Evolutionary conservation across 2,329 filamentous ascomycete species (phyloP), one percentile per base, ranked within the genome.

Genomic region (Emydomyces testavorans): DNA sequence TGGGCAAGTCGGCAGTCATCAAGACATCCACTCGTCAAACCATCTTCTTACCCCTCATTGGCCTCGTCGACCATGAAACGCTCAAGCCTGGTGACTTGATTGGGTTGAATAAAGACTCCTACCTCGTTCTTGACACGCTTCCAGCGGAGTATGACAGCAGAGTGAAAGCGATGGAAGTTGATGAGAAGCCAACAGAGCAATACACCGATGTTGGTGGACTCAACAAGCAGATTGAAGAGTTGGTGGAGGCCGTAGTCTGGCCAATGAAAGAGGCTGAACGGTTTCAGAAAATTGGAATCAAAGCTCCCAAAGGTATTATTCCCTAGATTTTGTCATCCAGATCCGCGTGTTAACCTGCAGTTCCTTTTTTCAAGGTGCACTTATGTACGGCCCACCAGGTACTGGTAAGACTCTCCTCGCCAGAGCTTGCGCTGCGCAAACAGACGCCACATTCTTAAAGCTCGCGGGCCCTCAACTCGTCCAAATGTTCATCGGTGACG

Each of bases 221-320:
- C 60, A 89, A 95, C 70, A 98, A 98, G 73, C 92, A 98, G 74
- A 98, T 98, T 62, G 90, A 95, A 67, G 93, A 98, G 71, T 77
- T 98, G 47, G 89, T 98, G 6, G 92, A 98, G 72, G 92, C 92
- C 48, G 92, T 98, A 42, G 92, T 98, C 24, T 96, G 90, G 90
- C 92, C 92, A 1, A 98, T 98, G 92, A 96, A 96, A 77, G 90
- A 98, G 71, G 89, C 92, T 1, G 93, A 98, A 59, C 80, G 90
- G 16, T 98, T 98, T 74, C 96, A 95, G 78, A 96, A 95, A 77
- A 95, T 98, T 61, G 92, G 92, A 58, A 98, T 98, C 75, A 98
- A 98, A 73, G 90, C 92, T 34, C 92, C 92, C 11, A 98, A 98
- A 72, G 92, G 92, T 95, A 78, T 53, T 70, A 59, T 48, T 11